Conservation (phyloP, 768 basidiomycete species). For the Hemileccinum rubropunctum region DNA sequence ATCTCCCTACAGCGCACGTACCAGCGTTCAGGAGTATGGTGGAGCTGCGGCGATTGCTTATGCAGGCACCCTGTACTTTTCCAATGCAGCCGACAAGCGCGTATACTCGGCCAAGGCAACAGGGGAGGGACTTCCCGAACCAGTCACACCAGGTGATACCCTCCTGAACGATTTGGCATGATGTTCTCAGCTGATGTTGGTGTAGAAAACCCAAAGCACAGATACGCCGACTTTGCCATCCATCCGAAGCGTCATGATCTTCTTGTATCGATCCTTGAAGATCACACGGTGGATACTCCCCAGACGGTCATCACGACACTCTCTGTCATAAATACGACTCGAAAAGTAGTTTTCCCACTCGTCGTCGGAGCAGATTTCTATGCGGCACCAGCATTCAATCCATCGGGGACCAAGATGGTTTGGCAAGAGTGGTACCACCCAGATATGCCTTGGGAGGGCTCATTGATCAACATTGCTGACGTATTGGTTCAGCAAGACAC, state of each 20-base stretch:
- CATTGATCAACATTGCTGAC: slow-evolving; percentile 52
- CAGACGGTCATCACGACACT: slow-evolving; percentile 49
- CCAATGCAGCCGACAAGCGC: slow-evolving; percentile 49
- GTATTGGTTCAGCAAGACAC: slow-evolving; percentile 31
- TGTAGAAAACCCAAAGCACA: slow-evolving; percentile 32
- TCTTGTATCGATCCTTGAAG: slow-evolving; percentile 64
- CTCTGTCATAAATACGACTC: slow-evolving; percentile 48
- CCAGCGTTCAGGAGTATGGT: slow-evolving; percentile 69
- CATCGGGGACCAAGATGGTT: slow-evolving; percentile 53
- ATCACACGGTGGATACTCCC: slow-evolving; percentile 51
- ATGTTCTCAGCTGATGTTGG: neutral
- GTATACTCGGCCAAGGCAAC: slow-evolving; percentile 42
- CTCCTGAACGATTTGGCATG: slow-evolving; percentile 6
- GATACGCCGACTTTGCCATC: slow-evolving; percentile 62
- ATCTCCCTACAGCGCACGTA: slow-evolving; percentile 52
- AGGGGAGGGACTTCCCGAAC: slow-evolving; percentile 35
- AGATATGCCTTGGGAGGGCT: slow-evolving; percentile 72
- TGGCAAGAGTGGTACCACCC: slow-evolving; percentile 73
- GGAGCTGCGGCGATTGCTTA: slow-evolving; percentile 58
- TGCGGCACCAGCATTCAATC: slow-evolving; percentile 54
- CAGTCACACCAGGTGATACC: slow-evolving; percentile 71
- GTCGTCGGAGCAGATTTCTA: slow-evolving; percentile 72
- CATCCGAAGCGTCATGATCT: slow-evolving; percentile 54
- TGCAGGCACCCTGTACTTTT: slow-evolving; percentile 54
- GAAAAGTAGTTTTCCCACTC: slow-evolving; percentile 45